phyloP scores from a whole-genome alignment of 306 rosid genomes.

The Vigna nakashimae region DNA sequence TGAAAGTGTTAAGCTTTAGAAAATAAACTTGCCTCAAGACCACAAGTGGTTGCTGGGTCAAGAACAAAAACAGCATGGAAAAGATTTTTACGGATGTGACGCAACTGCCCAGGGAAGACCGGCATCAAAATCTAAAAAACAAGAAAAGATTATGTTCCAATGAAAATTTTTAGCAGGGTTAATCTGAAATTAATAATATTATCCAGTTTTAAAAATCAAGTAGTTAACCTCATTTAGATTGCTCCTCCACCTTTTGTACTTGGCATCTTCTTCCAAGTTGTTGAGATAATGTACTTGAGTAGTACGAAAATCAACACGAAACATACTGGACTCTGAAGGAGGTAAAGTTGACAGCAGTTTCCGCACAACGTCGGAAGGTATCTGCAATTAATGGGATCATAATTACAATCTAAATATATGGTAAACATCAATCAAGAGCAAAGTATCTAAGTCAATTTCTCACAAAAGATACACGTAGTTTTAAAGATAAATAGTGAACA shows the following conservation, averaged over 20 bases:
- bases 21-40: slow-evolving; percentile 80
- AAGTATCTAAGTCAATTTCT: slow-evolving; percentile 11
- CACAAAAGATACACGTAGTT: slow-evolving; percentile 13
- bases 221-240: slow-evolving; percentile 78
- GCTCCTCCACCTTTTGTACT: slow-evolving; percentile 85
- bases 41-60: slow-evolving; percentile 86
- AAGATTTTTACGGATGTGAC: slow-evolving; percentile 93
- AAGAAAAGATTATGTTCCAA: neutral
- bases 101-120: slow-evolving; percentile 94
- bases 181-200: slow-evolving; percentile 35
- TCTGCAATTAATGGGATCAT: slow-evolving; percentile 60
- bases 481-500: slow-evolving; percentile 14
- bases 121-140: slow-evolving; percentile 90
- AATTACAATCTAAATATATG: slow-evolving; percentile 34
- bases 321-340: slow-evolving; percentile 78
- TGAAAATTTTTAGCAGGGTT: slow-evolving; percentile 16
- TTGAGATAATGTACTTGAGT: slow-evolving; percentile 86
- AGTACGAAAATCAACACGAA: slow-evolving; percentile 95
- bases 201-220: slow-evolving; percentile 23
- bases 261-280: slow-evolving; percentile 95
- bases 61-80: slow-evolving; percentile 86
- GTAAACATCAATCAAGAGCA: slow-evolving; percentile 32
- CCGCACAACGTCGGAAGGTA: slow-evolving; percentile 69
- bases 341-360: slow-evolving; percentile 82
- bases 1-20: slow-evolving; percentile 36